Base-by-base conservation (phyloP, 306 rosid genomes). In the Glycine soja region DNA sequence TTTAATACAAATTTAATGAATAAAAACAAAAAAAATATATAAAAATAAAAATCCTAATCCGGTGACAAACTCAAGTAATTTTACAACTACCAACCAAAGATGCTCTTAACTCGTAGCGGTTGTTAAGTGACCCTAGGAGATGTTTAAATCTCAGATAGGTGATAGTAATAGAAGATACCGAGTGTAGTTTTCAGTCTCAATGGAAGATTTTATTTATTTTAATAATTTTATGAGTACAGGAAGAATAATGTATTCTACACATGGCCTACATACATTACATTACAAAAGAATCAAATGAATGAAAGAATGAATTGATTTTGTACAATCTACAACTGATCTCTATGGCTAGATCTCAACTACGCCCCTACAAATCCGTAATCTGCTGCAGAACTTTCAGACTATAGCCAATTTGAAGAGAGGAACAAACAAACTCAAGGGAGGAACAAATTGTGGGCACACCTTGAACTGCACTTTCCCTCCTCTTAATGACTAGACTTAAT, bases 221-320 rank as follows among this genome's bases (percentile, higher is more conserved):
- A 16, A n/a, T 1, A 38, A 1, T n/a, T 66, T 65, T 3, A 6
- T 2, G 3, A 14, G 40, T 69, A 43, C 38, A 69, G 2, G 68
- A 77, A 65, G 79, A 82, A 63, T 62, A 71, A 42, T 42, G 8
- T 73, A 40, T 79, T 36, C 69, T 48, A 79, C 70, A 63, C 70
- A 56, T 38, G 42, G 6, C 50, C 67, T 79, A 51, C 54, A 58
- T 50, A 83, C 48, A 74, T 76, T 64, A 78, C 48, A 66, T 84
- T 16, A 66, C 77, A 54, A 77, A 85, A 83, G 80, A 90, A 87
- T 88, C 16, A 48, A 76, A 86, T 73, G 88, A 90, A 85, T 87
- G 61, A 88, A 87, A 71, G 87, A 90, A 89, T 88, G 89, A 77
- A 81, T 68, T 74, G 81, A 77, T 54, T 85, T 24, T 82, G 62